Percentiles rank a stretch among this genome's conserved stretches.
Conservation (phyloP, 192 early-diverging fungal species). For the Backusella morwellensis region DNA sequence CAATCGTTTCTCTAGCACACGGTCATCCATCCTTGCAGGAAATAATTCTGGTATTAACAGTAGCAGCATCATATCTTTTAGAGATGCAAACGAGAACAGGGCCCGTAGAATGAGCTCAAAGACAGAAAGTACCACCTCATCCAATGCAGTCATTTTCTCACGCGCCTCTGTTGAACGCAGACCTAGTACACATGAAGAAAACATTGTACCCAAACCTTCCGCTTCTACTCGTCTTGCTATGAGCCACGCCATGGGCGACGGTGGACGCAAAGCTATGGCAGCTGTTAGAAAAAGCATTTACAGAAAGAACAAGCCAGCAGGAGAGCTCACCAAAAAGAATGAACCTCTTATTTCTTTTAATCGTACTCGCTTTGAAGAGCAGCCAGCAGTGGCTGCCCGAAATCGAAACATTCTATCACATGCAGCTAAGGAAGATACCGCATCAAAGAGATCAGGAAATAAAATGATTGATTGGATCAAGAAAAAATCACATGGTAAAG, state of each 20-base stretch:
- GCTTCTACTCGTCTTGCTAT: conserved; percentile 6
- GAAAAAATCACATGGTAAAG: conserved; percentile 27
- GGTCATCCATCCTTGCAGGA: conserved; percentile 3
- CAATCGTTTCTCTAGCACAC: background rate
- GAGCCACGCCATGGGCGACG: background rate
- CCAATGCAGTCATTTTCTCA: background rate
- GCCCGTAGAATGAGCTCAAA: background rate
- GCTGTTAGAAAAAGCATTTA: conserved; percentile 9
- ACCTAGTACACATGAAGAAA: background rate
- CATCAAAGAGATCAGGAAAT: conserved; percentile 29
- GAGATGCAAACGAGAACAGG: background rate
- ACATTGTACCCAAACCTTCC: background rate
- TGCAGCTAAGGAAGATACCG: background rate
- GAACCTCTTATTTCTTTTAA: background rate
- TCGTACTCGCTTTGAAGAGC: background rate
- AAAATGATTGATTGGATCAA: conserved; percentile 59
- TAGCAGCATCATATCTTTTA: conserved; percentile 6
- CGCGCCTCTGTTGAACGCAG: background rate
- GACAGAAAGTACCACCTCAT: background rate
- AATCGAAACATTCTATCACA: background rate
- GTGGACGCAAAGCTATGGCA: conserved; percentile 14
- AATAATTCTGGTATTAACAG: background rate
- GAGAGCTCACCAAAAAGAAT: background rate
- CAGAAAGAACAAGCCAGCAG: background rate
- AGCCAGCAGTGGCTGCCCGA: background rate